Conservation (phyloP, 805 yeast species). For the Wickerhamiella alocasiicola region DNA sequence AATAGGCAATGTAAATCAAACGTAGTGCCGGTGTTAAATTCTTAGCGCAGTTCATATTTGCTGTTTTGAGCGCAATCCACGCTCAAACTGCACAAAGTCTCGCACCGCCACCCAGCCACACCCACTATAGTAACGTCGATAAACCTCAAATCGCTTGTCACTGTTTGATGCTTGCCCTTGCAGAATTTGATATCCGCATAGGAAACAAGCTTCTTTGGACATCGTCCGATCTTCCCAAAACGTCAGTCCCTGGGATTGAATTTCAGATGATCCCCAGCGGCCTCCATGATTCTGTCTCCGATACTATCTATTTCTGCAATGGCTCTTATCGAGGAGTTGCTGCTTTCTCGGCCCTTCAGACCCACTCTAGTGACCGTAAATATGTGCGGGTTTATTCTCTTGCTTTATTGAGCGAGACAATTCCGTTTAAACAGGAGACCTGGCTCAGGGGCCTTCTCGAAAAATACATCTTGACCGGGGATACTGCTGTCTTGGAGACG, state of each 20-base stretch:
- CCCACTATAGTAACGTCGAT: no score
- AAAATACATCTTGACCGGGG: conserved; percentile 15
- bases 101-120: no score
- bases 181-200: conserved; percentile 39
- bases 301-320: conserved; percentile 40
- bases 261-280: conserved; percentile 62
- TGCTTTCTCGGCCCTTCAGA: conserved; percentile 10
- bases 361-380: conserved; percentile 13
- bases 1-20: no score
- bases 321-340: conserved; percentile 19
- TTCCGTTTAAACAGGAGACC: conserved; percentile 21
- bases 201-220: conserved; percentile 42
- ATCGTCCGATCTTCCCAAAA: conserved; percentile 17
- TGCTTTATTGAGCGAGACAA: conserved; percentile 15
- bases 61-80: no score
- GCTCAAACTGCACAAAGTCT: no score
- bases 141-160: not conserved
- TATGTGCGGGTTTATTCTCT: conserved; percentile 16
- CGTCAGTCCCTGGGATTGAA: conserved; percentile 37
- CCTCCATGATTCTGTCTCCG: conserved; percentile 39
- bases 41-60: no score
- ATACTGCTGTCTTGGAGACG: conserved; percentile 6
- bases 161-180: conserved; percentile 33
- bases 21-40: no score
- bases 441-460: conserved; percentile 14